Conservation (phyloP, 352 stramenopile species). For the Phytophthora niederhauseri region DNA sequence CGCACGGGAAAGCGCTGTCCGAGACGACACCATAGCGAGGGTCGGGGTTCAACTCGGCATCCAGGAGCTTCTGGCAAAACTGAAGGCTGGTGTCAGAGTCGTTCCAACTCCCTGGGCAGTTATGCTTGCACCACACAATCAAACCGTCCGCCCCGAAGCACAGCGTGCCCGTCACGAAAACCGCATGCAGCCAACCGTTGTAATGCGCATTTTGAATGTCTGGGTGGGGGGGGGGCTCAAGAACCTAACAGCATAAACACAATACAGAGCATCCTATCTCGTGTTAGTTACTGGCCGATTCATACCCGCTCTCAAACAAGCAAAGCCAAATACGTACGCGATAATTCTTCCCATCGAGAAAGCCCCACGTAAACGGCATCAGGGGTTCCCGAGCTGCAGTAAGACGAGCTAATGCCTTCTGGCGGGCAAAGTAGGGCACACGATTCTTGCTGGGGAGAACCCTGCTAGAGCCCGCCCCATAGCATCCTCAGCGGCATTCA, state of each 20-base stretch:
- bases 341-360: constrained; percentile 23
- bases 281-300: neutral
- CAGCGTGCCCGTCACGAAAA: neutral
- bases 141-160: neutral
- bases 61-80: neutral
- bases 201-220: neutral
- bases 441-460: constrained; percentile 3
- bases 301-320: neutral
- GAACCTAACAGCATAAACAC: neutral
- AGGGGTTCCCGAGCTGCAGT: constrained; percentile 9
- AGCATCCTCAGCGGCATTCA: neutral
- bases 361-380: constrained; percentile 17
- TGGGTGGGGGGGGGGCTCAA: neutral
- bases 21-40: neutral
- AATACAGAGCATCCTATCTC: neutral
- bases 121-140: neutral
- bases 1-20: neutral
- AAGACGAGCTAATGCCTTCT: neutral
- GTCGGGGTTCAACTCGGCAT: neutral
- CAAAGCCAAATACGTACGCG: neutral
- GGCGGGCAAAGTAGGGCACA: constrained; percentile 1
- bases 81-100: neutral
- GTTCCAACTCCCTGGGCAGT: neutral
- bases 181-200: neutral
- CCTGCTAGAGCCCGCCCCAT: neutral